Conservation (phyloP, 73 alveolate species). For the Paramecium biaurelia region DNA sequence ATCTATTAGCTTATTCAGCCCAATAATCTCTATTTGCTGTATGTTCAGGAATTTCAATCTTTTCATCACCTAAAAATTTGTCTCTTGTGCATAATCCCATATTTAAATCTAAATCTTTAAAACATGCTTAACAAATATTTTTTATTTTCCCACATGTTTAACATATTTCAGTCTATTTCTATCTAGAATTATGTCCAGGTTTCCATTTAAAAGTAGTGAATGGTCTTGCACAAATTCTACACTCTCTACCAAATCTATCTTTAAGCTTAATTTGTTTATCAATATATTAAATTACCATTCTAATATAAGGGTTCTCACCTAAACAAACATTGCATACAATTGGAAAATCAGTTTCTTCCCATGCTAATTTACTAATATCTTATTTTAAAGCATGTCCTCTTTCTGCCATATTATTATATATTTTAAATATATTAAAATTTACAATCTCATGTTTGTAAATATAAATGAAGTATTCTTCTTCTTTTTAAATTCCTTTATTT, state of each 20-base stretch:
- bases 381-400: conserved; percentile 77
- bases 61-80: conserved; percentile 79
- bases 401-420: conserved; percentile 60
- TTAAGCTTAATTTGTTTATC: not conserved
- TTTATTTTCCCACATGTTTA: conserved; percentile 96
- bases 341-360: conserved; percentile 98
- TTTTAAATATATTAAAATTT: no score
- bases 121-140: conserved; percentile 96
- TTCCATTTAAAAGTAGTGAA: conserved; percentile 97
- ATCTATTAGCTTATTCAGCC: conserved; percentile 73
- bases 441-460: not conserved
- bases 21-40: conserved; percentile 93
- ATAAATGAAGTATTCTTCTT: not conserved
- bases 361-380: conserved; percentile 81
- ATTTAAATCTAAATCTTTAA: conserved; percentile 94
- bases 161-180: conserved; percentile 96
- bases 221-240: conserved; percentile 95
- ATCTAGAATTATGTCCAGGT: conserved; percentile 91
- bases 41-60: conserved; percentile 92
- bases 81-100: conserved; percentile 97
- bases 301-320: conserved; percentile 94
- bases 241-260: conserved; percentile 85
- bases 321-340: conserved; percentile 93
- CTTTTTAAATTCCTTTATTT: no score
- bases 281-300: conserved; percentile 82